Percentiles rank a stretch among this genome's conserved stretches.
These are phyloP conservation scores for Torrubiella hemipterigena DNA, from an alignment of 2,329 filamentous ascomycete genomes.

Conservation along the genomic window DNA sequence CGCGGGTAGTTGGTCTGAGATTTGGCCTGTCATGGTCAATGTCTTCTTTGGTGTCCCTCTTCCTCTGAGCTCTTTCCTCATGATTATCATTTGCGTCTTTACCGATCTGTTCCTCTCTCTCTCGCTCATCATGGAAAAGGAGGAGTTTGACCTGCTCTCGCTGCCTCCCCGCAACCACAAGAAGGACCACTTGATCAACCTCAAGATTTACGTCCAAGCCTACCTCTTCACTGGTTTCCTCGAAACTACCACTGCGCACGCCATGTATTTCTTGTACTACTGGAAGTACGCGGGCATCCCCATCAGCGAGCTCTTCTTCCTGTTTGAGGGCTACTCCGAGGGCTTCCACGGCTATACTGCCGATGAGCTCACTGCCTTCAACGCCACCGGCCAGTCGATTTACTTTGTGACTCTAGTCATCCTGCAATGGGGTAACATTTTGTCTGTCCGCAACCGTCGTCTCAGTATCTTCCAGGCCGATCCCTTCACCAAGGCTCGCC, in stretches of 20 bases:
- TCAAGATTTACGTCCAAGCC: constrained; percentile 36
- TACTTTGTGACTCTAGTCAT: constrained; percentile 44
- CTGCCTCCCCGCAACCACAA: constrained; percentile 37
- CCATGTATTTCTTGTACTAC: constrained; percentile 44
- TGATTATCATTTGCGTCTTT: constrained; percentile 47
- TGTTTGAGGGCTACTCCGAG: constrained; percentile 32
- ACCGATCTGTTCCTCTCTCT: constrained; percentile 40
- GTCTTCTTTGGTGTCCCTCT: constrained; percentile 43
- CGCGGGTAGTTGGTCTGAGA: constrained; percentile 42
- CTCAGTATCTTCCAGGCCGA: constrained; percentile 39
- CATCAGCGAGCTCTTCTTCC: constrained; percentile 32
- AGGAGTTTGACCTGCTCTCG: constrained; percentile 39
- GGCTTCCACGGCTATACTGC: constrained; percentile 36
- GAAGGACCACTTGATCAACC: constrained; percentile 38
- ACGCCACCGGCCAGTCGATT: constrained; percentile 35
- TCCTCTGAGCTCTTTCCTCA: constrained; percentile 38
- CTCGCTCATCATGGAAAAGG: constrained; percentile 41
- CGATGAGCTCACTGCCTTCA: constrained; percentile 33
- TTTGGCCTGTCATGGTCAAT: constrained; percentile 44
- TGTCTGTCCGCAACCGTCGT: constrained; percentile 37
- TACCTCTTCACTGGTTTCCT: constrained; percentile 41
- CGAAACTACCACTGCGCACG: constrained; percentile 34
- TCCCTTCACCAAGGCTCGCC: constrained; percentile 30
- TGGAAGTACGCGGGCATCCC: constrained; percentile 34
- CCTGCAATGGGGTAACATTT: constrained; percentile 41